Percentiles rank a stretch among this genome's conserved stretches.
These are phyloP conservation scores for Talaromyces adpressus DNA, from an alignment of 495 filamentous ascomycete genomes.

Conservation along the genomic window DNA sequence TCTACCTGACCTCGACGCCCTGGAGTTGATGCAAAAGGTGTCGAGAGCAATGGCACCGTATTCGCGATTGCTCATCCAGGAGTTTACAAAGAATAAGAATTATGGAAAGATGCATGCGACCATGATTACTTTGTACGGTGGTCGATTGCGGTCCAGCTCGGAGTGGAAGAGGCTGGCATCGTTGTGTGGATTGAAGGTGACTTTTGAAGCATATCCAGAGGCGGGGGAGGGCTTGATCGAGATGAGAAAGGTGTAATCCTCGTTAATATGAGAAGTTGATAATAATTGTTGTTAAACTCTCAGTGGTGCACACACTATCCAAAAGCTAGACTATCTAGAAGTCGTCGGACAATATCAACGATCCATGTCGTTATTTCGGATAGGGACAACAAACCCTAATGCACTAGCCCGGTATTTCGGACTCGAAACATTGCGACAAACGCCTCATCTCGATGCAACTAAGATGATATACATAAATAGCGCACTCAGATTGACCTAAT, in stretches of 20 bases:
- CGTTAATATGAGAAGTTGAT: background rate
- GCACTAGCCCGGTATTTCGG: background rate
- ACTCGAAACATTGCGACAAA: background rate
- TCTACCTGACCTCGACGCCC: slow-evolving; percentile 29
- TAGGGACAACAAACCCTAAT: background rate
- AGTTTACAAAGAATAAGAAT: slow-evolving; percentile 25
- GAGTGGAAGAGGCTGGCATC: slow-evolving; percentile 30
- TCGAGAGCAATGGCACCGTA: slow-evolving; percentile 36
- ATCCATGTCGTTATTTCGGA: background rate
- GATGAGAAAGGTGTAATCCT: slow-evolving; percentile 17
- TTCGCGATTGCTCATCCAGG: slow-evolving; percentile 41
- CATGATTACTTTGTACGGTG: slow-evolving; percentile 31
- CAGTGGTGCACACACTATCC: background rate
- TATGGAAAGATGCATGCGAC: slow-evolving; percentile 26
- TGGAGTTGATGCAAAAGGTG: slow-evolving; percentile 31
- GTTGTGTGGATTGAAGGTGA: slow-evolving; percentile 24
- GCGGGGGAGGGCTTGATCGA: slow-evolving; percentile 30
- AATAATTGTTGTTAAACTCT: background rate
- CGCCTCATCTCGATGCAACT: background rate
- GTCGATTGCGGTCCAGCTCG: slow-evolving; percentile 22
- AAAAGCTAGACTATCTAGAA: background rate
- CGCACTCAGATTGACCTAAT: background rate
- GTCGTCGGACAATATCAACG: background rate
- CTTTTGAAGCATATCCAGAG: slow-evolving; percentile 27
- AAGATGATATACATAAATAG: background rate